phyloP scores from a whole-genome alignment of 2,329 filamentous ascomycete genomes.

The Alternaria metachromatica region DNA sequence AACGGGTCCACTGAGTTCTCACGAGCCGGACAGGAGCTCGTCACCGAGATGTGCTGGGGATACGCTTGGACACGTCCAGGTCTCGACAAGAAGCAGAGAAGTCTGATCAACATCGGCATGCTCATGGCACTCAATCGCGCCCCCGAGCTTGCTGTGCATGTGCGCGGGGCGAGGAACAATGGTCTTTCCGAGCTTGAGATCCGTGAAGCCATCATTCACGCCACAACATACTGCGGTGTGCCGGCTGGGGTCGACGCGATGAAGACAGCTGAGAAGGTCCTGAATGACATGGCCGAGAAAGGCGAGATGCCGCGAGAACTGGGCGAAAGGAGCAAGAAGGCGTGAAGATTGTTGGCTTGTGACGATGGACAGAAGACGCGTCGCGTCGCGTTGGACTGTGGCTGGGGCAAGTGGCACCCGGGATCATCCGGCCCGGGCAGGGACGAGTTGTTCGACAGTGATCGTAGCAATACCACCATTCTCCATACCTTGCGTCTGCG shows the following conservation, averaged over 20 bases:
- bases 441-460: neutral
- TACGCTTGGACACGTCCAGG: conserved; percentile 69
- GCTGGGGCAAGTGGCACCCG: neutral
- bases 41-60: conserved; percentile 71
- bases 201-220: conserved; percentile 63
- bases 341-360: conserved; percentile 13
- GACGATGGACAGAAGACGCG: neutral
- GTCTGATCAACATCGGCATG: conserved; percentile 70
- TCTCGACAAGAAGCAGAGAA: conserved; percentile 66
- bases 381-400: neutral
- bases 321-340: conserved; percentile 38
- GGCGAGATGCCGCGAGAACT: conserved; percentile 48
- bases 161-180: conserved; percentile 69
- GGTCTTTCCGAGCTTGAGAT: conserved; percentile 68
- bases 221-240: conserved; percentile 61
- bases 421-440: neutral
- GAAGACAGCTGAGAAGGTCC: conserved; percentile 58
- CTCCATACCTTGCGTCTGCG: neutral
- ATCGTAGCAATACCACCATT: neutral
- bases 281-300: conserved; percentile 60
- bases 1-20: conserved; percentile 66
- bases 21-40: conserved; percentile 66
- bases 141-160: conserved; percentile 66
- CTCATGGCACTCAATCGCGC: conserved; percentile 66
- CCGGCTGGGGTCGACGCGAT: conserved; percentile 63